Conservation (phyloP, 164 flowering plant species). For the Platanus orientalis region DNA sequence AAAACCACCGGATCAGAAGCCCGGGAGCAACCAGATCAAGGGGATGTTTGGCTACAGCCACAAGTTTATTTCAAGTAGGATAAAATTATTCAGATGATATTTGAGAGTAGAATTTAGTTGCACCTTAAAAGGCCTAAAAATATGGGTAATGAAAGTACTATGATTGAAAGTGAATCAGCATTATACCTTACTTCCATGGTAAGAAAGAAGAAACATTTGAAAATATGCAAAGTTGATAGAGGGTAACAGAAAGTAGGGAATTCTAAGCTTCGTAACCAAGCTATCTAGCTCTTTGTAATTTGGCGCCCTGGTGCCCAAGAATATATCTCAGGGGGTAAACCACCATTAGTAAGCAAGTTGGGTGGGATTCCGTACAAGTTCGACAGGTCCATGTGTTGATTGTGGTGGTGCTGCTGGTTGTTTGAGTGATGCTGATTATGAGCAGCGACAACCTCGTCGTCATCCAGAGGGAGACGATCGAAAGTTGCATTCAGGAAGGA, state of each 20-base stretch:
- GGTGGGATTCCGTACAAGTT: slow-evolving; percentile 53
- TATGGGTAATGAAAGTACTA: too few species aligned
- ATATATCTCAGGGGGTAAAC: slow-evolving; percentile 37
- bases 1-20: too few species aligned
- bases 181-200: too few species aligned
- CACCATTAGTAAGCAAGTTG: slow-evolving; percentile 51
- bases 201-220: too few species aligned
- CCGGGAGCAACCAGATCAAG: too few species aligned
- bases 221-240: too few species aligned
- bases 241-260: neutral
- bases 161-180: too few species aligned
- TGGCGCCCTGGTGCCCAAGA: slow-evolving; percentile 43
- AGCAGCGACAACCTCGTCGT: slow-evolving; percentile 34
- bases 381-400: slow-evolving; percentile 30
- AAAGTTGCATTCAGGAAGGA: slow-evolving; percentile 81
- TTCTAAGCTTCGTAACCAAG: neutral
- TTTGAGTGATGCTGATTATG: slow-evolving; percentile 47
- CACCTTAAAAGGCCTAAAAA: too few species aligned
- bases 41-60: too few species aligned
- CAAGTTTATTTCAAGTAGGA: too few species aligned
- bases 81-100: too few species aligned
- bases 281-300: slow-evolving; percentile 15
- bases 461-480: slow-evolving; percentile 71
- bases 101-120: too few species aligned
- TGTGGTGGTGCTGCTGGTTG: slow-evolving; percentile 25